Evolutionary conservation across 2,329 filamentous ascomycete genomes (phyloP).

Genomic region (Alternaria sp.): DNA sequence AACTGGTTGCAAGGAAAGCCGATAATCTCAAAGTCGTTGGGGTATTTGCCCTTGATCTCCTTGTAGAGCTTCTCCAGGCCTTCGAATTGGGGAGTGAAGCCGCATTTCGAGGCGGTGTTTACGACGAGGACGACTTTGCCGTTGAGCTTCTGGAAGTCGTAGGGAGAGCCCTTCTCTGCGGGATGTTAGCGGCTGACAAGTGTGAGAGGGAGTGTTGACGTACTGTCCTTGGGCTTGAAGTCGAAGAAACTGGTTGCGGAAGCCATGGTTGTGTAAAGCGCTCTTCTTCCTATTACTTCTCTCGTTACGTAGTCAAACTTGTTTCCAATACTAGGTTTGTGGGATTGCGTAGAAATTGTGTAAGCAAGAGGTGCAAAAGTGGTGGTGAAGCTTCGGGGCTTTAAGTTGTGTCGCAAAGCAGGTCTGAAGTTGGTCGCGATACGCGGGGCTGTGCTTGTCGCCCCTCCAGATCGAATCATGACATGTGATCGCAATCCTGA

Average conservation of each 20-base stretch:
- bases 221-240: conserved; percentile 84
- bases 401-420: conserved; percentile 1
- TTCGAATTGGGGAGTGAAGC: conserved; percentile 95
- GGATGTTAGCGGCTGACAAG: not conserved
- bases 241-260: conserved; percentile 79
- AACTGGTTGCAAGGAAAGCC: conserved; percentile 99
- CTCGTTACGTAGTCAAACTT: not conserved
- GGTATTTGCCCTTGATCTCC: conserved; percentile 71
- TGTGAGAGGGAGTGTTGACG: conserved; percentile 45
- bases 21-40: conserved; percentile 82
- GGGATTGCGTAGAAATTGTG: not conserved
- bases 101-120: conserved; percentile 98
- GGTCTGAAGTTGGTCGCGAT: conserved; percentile 12
- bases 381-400: conserved; percentile 2
- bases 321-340: not conserved
- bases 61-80: conserved; percentile 93
- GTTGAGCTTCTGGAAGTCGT: conserved; percentile 74
- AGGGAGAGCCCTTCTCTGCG: conserved; percentile 75
- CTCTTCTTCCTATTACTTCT: conserved; percentile 6
- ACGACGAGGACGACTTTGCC: conserved; percentile 95
- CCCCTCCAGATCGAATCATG: conserved; percentile 21
- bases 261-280: conserved; percentile 62
- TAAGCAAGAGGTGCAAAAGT: not conserved
- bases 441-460: conserved; percentile 23
- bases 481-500: conserved; percentile 12